A percentile compares a stretch with the other conserved stretches of the same genome.
Conservation (phyloP, 163 green algal genomes). For the Chloromonas sp. region DNA sequence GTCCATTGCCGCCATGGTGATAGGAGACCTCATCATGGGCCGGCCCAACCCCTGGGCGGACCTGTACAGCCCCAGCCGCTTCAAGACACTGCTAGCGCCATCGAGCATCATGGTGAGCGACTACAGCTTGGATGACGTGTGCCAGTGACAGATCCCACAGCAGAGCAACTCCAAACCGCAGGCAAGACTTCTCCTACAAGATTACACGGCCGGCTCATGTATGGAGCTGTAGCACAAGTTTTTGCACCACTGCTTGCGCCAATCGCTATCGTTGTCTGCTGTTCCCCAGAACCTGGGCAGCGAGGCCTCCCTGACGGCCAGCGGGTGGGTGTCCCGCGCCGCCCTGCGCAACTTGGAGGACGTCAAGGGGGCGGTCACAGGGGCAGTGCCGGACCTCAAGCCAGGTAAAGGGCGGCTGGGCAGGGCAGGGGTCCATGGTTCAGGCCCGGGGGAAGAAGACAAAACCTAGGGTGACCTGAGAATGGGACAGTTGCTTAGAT, state of each 20-base stretch:
- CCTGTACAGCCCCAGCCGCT: constrained; percentile 17
- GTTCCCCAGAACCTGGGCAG: constrained; percentile 14
- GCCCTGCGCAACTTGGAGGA: constrained; percentile 5
- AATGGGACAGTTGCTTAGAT: neutral
- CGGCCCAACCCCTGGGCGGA: constrained; percentile 12
- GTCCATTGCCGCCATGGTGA: constrained; percentile 24
- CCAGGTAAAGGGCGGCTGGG: neutral
- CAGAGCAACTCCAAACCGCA: too few relatives aligned
- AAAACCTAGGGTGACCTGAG: neutral
- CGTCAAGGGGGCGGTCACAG: neutral
- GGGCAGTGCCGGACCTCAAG: neutral
- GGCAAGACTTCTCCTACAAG: too few relatives aligned
- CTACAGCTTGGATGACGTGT: neutral
- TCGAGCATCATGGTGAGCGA: constrained; percentile 21
- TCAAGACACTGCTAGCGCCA: constrained; percentile 12
- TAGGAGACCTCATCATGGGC: constrained; percentile 11
- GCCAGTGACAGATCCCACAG: too few relatives aligned
- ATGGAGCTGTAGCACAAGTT: too few relatives aligned
- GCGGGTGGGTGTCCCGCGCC: constrained; percentile 11
- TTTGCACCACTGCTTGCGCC: too few relatives aligned
- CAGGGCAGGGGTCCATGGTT: neutral
- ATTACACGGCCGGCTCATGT: too few relatives aligned
- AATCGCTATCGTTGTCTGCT: too few relatives aligned
- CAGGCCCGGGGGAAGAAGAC: neutral
- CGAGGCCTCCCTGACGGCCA: constrained; percentile 14